Percentiles rank a stretch among this genome's conserved stretches.
Evolutionary conservation across 192 early-diverging fungal genomes (phyloP).

Genomic region (Funneliformis mosseae): DNA sequence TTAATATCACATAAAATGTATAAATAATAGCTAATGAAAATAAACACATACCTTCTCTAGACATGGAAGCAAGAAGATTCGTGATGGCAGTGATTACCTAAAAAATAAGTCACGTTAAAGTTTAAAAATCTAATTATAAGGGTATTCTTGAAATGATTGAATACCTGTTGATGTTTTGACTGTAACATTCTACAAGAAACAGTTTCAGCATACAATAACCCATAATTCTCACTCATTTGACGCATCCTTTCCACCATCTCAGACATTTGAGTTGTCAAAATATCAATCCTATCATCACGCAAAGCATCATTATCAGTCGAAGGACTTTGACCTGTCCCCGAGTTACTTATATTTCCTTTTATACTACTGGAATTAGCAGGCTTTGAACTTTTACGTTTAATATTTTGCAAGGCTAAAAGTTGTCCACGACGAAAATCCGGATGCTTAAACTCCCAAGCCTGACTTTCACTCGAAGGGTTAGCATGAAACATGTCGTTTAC

Average conservation of each 20-base stretch:
- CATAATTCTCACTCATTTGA: conserved; percentile 31
- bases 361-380: neutral
- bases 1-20: neutral
- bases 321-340: neutral
- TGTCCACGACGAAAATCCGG: conserved; percentile 78
- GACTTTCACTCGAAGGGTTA: conserved; percentile 58
- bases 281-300: conserved; percentile 28
- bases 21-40: neutral
- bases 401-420: conserved; percentile 65
- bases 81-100: conserved; percentile 31
- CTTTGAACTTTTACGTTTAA: conserved; percentile 64
- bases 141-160: no score
- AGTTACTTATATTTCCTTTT: neutral
- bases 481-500: conserved; percentile 56
- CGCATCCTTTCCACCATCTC: conserved; percentile 24
- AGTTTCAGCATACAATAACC: conserved; percentile 20
- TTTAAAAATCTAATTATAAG: neutral
- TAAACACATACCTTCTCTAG: conserved; percentile 26
- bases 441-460: conserved; percentile 91
- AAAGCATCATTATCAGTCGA: neutral
- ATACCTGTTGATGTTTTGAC: conserved; percentile 29
- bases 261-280: conserved; percentile 27
- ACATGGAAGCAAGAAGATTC: conserved; percentile 25
- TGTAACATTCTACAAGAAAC: conserved; percentile 32
- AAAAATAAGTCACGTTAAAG: neutral